Evolutionary conservation across 1,284 basidiomycete genomes (phyloP), one percentile per base, ranked within the genome.

Genomic region (Apiotrichum laibachii): DNA sequence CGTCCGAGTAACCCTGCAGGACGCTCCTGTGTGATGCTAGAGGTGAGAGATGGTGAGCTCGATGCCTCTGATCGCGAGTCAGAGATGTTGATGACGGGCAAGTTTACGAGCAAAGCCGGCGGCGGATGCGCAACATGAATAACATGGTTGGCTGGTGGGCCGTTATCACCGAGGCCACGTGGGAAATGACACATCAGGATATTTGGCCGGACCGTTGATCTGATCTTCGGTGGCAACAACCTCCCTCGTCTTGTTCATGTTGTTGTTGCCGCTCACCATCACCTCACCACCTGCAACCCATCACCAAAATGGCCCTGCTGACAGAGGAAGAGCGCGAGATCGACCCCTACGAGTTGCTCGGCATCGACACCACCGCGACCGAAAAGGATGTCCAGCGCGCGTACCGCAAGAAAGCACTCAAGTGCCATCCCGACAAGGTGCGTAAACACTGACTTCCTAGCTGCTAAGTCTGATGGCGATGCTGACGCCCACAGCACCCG

Each of bases 341-440:
- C 34, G 87, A 89, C 70, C 85, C 91, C 0, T 95, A 94, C 72
- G 85, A 87, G 56, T 79, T 92, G 1, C 81, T 96, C 1, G 85
- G 82, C 1, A 66, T 95, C 33, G 79, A 81, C 4, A 65, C 82
- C 12, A 86, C 88, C 56, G 85, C 90, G 9, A 88, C 87, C 7
- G 90, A 93, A 58, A 83, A 85, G 56, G 90, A 94, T 61, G 89
- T 96, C 63, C 85, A 86, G 65, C 88, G 85, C 12, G 90, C 92
- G 1, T 97, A 90, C 69, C 82, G 90, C 45, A 85, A 90, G 65
- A 81, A 85, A 44, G 92, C 90, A 5, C 82, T 92, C 60, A 92
- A 89, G 80, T 89, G 90, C 53, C 92, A 93, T 81, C 92, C 91
- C 19, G 91, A 93, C 77, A 85, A 88, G 72, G 89, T 87, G 68